Evolutionary conservation across 257 asterid genomes (phyloP), one percentile per base, ranked within the genome.

Genomic region (Jaltomata sinuosa): DNA sequence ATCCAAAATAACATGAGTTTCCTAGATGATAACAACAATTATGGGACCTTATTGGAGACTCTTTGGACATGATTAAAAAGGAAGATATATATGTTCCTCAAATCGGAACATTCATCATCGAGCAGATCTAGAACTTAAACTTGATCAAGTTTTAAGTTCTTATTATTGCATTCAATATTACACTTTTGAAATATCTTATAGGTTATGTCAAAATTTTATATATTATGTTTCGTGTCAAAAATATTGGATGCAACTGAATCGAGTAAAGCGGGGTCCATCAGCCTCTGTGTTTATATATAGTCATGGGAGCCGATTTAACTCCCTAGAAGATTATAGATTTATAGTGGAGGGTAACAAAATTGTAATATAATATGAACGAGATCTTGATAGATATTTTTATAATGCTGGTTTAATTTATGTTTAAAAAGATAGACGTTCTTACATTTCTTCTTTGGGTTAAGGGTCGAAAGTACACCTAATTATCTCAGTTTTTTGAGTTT

Each of bases 1-100:
- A 27, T 31, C 45, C 82, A 77, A 49, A 77, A 31, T 77, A 49
- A 31, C 62, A 49, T 49, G 11, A 77, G 5, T 83, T 86, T 85
- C 87, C 15, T 87, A 40, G 95, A 90, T 14, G 96, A 92, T 4
- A 87, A 40, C 89, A 87, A 68, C 64, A 49, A 49, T 87, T 85
- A 84, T 12, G 95, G 92, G 32, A 82, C 86, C 5, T 82, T 85
- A 0, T 89, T 85, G 88, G 94, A 89, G 57, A 88, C 89, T 47
- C 94, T 92, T 3, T 91, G 90, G 94, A 90, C 91, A 61, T 90
- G 89, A 89, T 16, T 0, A 77, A 8, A 27, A 47, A 25, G 1
- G 9, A 27, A 2, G 16, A 76, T 15, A 7, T 22, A 14, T 42
- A 40, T 42, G n/a, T 11, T 54, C 29, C 15, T 3, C 14, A 1